These are phyloP conservation scores for Pseudonitzschia pungens DNA, from an alignment of 108 stramenopile genomes.

Conservation along the genomic window DNA sequence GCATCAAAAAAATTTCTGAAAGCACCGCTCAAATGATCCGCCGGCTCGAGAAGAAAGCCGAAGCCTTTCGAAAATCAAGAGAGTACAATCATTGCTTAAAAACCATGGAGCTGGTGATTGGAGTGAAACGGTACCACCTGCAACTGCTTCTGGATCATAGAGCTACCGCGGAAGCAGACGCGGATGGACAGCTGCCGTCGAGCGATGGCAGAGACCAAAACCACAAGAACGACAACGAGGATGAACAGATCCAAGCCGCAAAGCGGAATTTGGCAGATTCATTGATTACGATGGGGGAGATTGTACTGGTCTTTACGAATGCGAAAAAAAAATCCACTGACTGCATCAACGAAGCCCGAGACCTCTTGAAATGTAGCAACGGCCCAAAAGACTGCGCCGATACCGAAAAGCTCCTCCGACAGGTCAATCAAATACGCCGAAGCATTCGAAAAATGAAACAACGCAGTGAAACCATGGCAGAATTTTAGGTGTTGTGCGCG, in stretches of 20 bases:
- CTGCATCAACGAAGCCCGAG: slow-evolving; percentile 1
- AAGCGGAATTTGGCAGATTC: not conserved
- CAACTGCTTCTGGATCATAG: not conserved
- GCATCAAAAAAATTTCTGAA: not conserved
- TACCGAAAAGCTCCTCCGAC: not conserved
- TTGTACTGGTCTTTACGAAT: not conserved
- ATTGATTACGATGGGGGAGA: slow-evolving; percentile 6
- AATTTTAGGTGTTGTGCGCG: slow-evolving; percentile 2
- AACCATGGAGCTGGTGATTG: not conserved
- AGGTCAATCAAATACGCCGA: not conserved
- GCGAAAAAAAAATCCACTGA: not conserved
- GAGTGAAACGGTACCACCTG: not conserved
- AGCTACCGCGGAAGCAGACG: not conserved
- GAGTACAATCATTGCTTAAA: not conserved
- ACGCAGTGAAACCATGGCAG: slow-evolving; percentile 13
- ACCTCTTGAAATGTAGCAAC: not conserved
- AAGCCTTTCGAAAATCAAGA: not conserved
- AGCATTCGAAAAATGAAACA: slow-evolving; percentile 2
- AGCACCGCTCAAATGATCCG: not conserved
- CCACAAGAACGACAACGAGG: too few relatives aligned
- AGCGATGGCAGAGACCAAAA: too few relatives aligned
- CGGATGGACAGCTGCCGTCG: too few relatives aligned
- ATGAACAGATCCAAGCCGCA: not conserved
- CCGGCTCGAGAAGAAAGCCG: not conserved
- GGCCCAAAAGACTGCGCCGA: not conserved